Base-by-base conservation (phyloP, 75 land plant species). In the Selaginella moellendorffii region DNA sequence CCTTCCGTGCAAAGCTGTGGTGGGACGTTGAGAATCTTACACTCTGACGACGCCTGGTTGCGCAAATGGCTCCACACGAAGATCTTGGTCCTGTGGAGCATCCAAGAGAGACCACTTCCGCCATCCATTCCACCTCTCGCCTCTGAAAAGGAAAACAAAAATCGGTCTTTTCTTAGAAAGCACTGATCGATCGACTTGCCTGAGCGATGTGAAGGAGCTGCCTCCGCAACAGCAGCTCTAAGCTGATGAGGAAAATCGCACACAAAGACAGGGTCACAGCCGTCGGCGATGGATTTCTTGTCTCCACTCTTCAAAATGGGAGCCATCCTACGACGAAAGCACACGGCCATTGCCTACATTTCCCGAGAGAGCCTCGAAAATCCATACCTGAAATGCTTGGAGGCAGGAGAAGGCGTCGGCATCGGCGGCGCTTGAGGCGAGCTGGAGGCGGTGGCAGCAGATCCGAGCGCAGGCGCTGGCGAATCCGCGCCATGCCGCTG, bases 71-170 rank as follows among this genome's bases (percentile, higher is more conserved):
- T 86, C 97, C 99, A 95, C 2, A 95, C 42, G 64, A 80, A 86
- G 20, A 89, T 68, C 21, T 69, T 68, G 18, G 51, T 68, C 26
- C 82, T 83, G 56, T 82, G 81, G 8, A 95, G 65, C 52, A 89
- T 76, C 99, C 99, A 95, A 12, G 86, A 76, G 24, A 90, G 72
- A 14, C 76, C 78, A 31, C 82, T 84, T 65, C 14, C 74, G 66
- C 69, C 83, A n/a, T 95, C 97, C 74, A 95, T 82, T n/a, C 99
- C 99, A 72, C 99, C 99, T 70, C 70, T 69, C 27, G 85, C 29
- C 28, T 54, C 69, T 29, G 69, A 5, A 36, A 36, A 5, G 14
- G 5, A 36, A 36, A 5, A 36, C 46, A 36, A 5, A 5, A 5
- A 36, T 36, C 46, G 10, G 14, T 36, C 46, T 14, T 5, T 36